phyloP scores from a whole-genome alignment of 1,139 yeast species.

The Geotrichum cucujoidarum region DNA sequence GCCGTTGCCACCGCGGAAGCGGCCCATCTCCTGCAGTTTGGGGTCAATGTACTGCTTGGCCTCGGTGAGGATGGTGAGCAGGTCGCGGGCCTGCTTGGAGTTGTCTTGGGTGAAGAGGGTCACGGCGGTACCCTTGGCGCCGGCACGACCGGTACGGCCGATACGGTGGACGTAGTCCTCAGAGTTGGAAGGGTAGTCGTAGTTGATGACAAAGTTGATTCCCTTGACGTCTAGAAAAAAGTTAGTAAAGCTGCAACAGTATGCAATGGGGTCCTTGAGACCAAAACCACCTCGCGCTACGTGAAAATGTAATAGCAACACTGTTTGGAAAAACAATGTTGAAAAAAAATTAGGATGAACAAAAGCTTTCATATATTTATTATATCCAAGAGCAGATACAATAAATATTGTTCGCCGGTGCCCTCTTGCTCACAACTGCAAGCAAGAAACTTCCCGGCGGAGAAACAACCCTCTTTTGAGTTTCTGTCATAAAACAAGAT shows the following conservation, averaged over 20 bases:
- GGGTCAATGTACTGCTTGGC: constrained; percentile 82
- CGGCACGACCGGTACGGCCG: constrained; percentile 99
- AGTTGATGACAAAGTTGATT: constrained; percentile 86
- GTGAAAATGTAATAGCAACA: too few relatives aligned
- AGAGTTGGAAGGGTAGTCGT: constrained; percentile 95
- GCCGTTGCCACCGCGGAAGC: constrained; percentile 45
- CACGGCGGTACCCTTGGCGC: constrained; percentile 90
- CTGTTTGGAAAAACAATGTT: too few relatives aligned
- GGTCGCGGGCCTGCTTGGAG: constrained; percentile 83
- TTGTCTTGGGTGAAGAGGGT: constrained; percentile 89
- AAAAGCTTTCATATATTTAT: constrained; percentile 3
- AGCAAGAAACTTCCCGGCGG: constrained; percentile 4
- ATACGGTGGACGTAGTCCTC: constrained; percentile 95
- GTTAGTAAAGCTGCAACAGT: too few relatives aligned
- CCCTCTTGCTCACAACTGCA: too few relatives aligned
- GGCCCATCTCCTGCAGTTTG: constrained; percentile 46
- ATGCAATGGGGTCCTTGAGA: too few relatives aligned
- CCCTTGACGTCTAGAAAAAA: constrained; percentile 87
- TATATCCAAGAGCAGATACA: constrained; percentile 5
- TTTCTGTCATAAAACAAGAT: too few relatives aligned
- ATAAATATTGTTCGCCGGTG: too few relatives aligned
- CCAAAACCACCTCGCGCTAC: too few relatives aligned
- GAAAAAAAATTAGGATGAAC: neutral
- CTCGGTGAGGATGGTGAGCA: constrained; percentile 86
- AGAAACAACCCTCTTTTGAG: constrained; percentile 9